Evolutionary conservation across 2,329 filamentous ascomycete genomes (phyloP).

Genomic region (Teratosphaeriaceae sp.): DNA sequence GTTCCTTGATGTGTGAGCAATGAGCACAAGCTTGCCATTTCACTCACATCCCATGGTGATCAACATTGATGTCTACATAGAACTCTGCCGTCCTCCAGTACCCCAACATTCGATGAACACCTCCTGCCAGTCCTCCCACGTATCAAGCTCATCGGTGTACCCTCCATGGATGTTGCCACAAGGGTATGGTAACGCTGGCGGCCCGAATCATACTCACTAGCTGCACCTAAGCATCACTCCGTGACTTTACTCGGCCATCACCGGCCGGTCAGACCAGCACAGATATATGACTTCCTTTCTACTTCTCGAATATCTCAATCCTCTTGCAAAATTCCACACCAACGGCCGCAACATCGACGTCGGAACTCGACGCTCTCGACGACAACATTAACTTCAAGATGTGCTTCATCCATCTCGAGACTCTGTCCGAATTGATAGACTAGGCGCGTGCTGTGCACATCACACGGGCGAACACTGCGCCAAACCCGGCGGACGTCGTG

Average conservation of each 20-base stretch:
- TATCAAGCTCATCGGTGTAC: too few species aligned
- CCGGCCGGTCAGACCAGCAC: neutral
- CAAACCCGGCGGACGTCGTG: neutral
- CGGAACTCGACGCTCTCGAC: neutral
- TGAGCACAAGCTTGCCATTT: too few species aligned
- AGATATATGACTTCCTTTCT: neutral
- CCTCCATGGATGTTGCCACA: too few species aligned
- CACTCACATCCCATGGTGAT: too few species aligned
- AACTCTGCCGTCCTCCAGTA: too few species aligned
- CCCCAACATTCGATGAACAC: too few species aligned
- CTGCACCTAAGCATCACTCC: neutral
- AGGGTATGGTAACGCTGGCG: too few species aligned
- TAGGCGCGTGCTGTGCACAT: neutral
- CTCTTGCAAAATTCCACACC: neutral
- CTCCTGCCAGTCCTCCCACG: neutral
- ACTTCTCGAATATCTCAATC: too few species aligned
- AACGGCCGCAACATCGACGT: neutral
- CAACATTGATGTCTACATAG: too few species aligned
- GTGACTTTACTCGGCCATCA: neutral
- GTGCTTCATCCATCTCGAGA: constrained; percentile 1
- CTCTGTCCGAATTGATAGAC: neutral
- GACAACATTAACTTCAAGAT: neutral
- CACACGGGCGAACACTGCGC: neutral
- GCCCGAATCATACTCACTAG: neutral
- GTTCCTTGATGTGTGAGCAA: neutral